These are phyloP conservation scores for Lactarius pseudohatsudake DNA, from an alignment of 768 basidiomycete genomes.

Conservation along the genomic window DNA sequence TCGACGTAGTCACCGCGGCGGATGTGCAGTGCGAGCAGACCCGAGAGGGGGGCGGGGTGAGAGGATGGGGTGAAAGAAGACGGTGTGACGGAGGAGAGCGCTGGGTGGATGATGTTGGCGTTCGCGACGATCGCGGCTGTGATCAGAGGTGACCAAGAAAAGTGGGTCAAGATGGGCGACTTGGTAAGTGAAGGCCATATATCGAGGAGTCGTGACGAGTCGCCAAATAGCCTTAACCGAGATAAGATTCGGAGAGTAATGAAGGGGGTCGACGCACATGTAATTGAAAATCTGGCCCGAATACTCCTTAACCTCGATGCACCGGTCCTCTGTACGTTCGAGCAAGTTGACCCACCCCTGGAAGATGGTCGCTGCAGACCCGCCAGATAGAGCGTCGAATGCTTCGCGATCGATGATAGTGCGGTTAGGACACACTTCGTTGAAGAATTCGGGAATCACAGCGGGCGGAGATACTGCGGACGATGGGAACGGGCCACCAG, in stretches of 20 bases:
- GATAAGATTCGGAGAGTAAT: neutral
- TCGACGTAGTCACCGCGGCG: slow-evolving; percentile 48
- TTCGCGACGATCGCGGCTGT: slow-evolving; percentile 37
- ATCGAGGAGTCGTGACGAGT: slow-evolving; percentile 36
- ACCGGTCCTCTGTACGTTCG: slow-evolving; percentile 39
- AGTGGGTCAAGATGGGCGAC: slow-evolving; percentile 40
- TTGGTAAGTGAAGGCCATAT: slow-evolving; percentile 37
- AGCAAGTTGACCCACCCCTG: slow-evolving; percentile 42
- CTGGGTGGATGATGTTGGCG: slow-evolving; percentile 29
- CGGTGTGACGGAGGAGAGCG: slow-evolving; percentile 9
- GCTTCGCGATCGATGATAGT: slow-evolving; percentile 36
- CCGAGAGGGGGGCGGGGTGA: slow-evolving; percentile 35
- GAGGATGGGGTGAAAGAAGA: slow-evolving; percentile 8
- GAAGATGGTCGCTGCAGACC: slow-evolving; percentile 36
- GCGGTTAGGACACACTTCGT: slow-evolving; percentile 43
- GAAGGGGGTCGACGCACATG: slow-evolving; percentile 34
- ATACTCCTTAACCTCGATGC: slow-evolving; percentile 42
- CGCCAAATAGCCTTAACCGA: slow-evolving; percentile 37
- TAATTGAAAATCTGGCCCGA: slow-evolving; percentile 38
- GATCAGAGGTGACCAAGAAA: slow-evolving; percentile 42
- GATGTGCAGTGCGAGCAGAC: slow-evolving; percentile 50
- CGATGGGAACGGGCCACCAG: slow-evolving; percentile 40
- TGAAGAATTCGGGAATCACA: slow-evolving; percentile 40
- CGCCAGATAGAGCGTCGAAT: slow-evolving; percentile 32
- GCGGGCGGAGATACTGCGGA: slow-evolving; percentile 38